Base-by-base conservation (phyloP, 2,329 filamentous ascomycete genomes). In the Akanthomyces lecanii region DNA sequence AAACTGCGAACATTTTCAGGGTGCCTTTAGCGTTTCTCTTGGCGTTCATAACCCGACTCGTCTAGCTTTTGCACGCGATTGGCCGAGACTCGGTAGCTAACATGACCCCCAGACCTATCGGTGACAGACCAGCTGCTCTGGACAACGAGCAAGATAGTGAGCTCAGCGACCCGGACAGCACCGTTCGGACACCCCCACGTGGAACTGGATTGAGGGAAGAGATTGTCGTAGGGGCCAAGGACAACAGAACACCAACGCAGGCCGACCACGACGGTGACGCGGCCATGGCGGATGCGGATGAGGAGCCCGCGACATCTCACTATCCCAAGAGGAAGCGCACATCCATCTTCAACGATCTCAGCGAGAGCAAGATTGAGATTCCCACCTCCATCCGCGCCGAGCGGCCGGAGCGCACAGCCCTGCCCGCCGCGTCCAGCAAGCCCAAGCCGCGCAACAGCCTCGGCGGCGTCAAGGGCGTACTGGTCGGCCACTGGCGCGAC, bases 401-500 rank as follows among this genome's bases (percentile, higher is more conserved):
- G 25, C 57, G 57, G 14, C 33, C 33, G 2, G 47, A 60, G n/a
- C 71, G 73, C 7, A 71, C 71, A 21, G 67, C 70, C 3, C 62
- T 70, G 0, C 64, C 66, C 6, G 65, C 68, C 42, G 48, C 42
- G 12, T 62, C 64, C 23, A 21, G 51, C 14, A 75, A 73, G 51
- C 44, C 66, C 21, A 77, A 72, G 57, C 65, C 71, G 21, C 70
- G 73, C 0, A 65, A 69, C 40, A 74, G 69, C 40, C 59, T 73
- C 16, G 68, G 70, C 18, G 72, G 70, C 14, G 73, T 76, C 25
- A 84, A 83, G 66, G 78, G 79, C 4, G 77, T 84, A 5, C 70
- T 81, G 5, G 75, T 88, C 8, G 85, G 85, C 1, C 81, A 84
- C 60, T 88, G 85, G 85, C 78, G 85, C 57, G 83, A 86, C 55